Base-by-base conservation (phyloP, 192 early-diverging fungal species). In the Jimgerdemannia lactiflua region DNA sequence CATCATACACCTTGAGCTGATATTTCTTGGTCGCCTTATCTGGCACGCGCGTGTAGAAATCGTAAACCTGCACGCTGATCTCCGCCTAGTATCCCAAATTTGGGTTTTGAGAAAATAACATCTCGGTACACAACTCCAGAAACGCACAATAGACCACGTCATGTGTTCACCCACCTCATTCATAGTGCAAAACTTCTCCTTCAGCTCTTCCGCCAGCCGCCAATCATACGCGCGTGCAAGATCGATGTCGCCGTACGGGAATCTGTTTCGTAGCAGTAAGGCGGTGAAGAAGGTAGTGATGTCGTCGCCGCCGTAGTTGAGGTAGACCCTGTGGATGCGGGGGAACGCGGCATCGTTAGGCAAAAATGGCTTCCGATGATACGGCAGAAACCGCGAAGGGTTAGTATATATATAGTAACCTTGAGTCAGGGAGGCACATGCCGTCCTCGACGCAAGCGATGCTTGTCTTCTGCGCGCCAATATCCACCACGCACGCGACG, bases 391-490 rank as follows among this genome's bases (percentile, higher is more conserved):
- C 6, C 8, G 14, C 8, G 49, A 14, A 59, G 49, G 49, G 49
- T 10, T 59, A 0, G 49, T 59, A 59, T 29, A 29, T 29, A 29
- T 29, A 29, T 29, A 29, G 17, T 75, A 71, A 81, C 70, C 90
- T 83, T 4, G 95, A 93, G 54, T 94, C 90, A 10, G 86, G 87
- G 19, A 91, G 78, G 75, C 90, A 92, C 49, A 92, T 86, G 10
- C 96, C 96, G 43, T 95, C 93, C 67, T 97, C 96, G 10, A 97
- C 89, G 73, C 95, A 96, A 1, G 89, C 80, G 29, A 95, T 82
- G 74, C 87, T 95, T 9, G 95, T 95, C 40, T 90, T 94, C 74
- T 97, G 95, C 4, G 96, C 96, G 6, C 96, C 96, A 77, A 97
- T 92, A 73, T 96, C 95, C 3, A 97, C 93, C 17, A 97, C 92